These are phyloP conservation scores for Nematocida displodere DNA, from an alignment of 371 early-diverging fungal species.

Conservation along the genomic window DNA sequence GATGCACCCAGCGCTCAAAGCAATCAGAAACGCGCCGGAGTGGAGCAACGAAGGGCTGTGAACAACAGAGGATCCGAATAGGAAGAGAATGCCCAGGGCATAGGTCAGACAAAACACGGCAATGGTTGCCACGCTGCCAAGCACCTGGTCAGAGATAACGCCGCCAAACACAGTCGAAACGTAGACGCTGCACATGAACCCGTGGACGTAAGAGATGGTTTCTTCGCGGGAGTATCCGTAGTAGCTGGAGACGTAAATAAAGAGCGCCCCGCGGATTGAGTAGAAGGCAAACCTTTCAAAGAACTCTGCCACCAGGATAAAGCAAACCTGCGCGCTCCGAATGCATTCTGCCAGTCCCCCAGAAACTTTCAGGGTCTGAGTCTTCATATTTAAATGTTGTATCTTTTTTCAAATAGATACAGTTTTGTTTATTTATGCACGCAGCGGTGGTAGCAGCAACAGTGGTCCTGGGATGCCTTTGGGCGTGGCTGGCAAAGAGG, in stretches of 20 bases:
- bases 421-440: too few relatives aligned
- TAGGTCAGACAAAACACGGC: slow-evolving; percentile 69
- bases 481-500: slow-evolving; percentile 16
- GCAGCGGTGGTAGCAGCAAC: neutral
- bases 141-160: slow-evolving; percentile 71
- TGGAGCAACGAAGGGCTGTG: slow-evolving; percentile 69
- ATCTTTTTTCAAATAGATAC: too few relatives aligned
- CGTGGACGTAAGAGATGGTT: slow-evolving; percentile 65
- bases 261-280: slow-evolving; percentile 66
- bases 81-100: slow-evolving; percentile 69
- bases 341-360: slow-evolving; percentile 2
- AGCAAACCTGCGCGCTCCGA: slow-evolving; percentile 13
- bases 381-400: too few relatives aligned
- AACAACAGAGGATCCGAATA: slow-evolving; percentile 65
- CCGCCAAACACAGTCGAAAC: slow-evolving; percentile 74
- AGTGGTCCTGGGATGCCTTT: neutral
- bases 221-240: slow-evolving; percentile 13
- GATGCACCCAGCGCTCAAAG: slow-evolving; percentile 79
- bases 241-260: slow-evolving; percentile 55
- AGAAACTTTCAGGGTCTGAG: too few relatives aligned
- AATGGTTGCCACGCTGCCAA: slow-evolving; percentile 75
- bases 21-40: slow-evolving; percentile 69
- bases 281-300: slow-evolving; percentile 74
- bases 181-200: slow-evolving; percentile 75
- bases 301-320: slow-evolving; percentile 71